Base-by-base conservation (phyloP, 495 filamentous ascomycete species). In the Rostrohypoxylon terebratum region DNA sequence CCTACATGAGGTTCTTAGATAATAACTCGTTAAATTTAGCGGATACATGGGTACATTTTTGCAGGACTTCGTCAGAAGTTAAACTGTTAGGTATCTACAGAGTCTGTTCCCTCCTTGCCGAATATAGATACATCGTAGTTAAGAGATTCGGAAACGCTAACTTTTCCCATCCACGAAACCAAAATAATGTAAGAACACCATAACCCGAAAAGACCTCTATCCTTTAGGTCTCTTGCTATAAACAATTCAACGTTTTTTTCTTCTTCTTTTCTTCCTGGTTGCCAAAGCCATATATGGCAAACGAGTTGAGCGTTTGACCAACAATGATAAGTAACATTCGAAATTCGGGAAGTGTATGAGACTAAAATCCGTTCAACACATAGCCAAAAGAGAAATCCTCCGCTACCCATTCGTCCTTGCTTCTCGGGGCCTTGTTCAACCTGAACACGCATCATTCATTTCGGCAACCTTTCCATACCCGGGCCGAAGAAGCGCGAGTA, bases 91-190 rank as follows among this genome's bases (percentile, higher is more conserved):
- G n/a, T n/a, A 44, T 59, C 44, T 66, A 50, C 54, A 59, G 11
- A 47, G 23, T 53, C 54, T 20, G 13, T 34, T 42, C 25, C 28
- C 53, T 71, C 53, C 18, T 21, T 38, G 51, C 21, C 14, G 10
- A 71, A 38, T 59, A 31, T 53, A 60, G 45, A 60, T 54, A 61
- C 45, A 61, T n/a, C 31, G 9, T n/a, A 53, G 40, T 23, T n/a
- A 23, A 13, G 34, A 38, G 6, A 40, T 21, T n/a, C n/a, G 21
- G 51, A 66, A 66, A 65, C 68, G 60, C 68, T 71, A 18, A 54
- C 45, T 51, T 53, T 69, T 59, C 33, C 28, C 44, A 51, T 25
- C 31, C 31, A 23, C 14, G 31, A 31, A n/a, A 48, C 48, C 13
- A 63, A 50, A 6, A 28, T 6, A 59, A 48, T 14, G 59, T 44